Conservation (phyloP, 2,329 filamentous ascomycete genomes). For the Alternaria sp. region DNA sequence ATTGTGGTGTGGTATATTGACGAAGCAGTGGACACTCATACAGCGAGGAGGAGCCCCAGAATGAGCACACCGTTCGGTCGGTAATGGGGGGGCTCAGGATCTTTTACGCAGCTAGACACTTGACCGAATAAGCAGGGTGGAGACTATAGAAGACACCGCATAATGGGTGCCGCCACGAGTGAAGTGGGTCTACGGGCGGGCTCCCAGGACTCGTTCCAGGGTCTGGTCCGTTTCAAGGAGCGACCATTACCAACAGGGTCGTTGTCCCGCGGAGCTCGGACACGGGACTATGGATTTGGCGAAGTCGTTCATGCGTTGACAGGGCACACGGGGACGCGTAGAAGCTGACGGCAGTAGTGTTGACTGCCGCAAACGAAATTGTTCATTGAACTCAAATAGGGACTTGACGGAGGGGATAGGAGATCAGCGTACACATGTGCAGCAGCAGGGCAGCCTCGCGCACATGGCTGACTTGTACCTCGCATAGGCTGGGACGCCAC, state of each 20-base stretch:
- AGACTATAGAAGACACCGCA: constrained; percentile 19
- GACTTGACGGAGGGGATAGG: not conserved
- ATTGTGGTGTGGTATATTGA: constrained; percentile 20
- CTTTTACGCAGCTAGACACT: constrained; percentile 21
- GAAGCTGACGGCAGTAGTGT: not conserved
- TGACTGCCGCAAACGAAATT: constrained; percentile 9
- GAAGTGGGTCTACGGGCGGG: constrained; percentile 24
- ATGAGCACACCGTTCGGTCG: not conserved
- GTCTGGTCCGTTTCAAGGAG: constrained; percentile 29
- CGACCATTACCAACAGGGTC: constrained; percentile 14
- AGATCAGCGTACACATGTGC: not conserved
- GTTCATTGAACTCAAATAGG: not conserved
- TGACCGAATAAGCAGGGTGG: constrained; percentile 11
- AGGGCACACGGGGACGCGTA: not conserved
- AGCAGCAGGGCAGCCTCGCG: not conserved
- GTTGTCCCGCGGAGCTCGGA: constrained; percentile 17
- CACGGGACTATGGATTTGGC: not conserved
- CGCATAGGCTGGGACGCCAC: not conserved
- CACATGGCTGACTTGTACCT: not conserved
- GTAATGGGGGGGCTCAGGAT: constrained; percentile 13
- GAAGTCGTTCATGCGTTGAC: constrained; percentile 11
- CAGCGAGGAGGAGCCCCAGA: constrained; percentile 10
- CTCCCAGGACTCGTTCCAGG: constrained; percentile 19
- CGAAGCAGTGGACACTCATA: constrained; percentile 5
- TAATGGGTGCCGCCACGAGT: constrained; percentile 24